Conservation (phyloP, 176 grass and related monocot species). For the Avena insularis region DNA sequence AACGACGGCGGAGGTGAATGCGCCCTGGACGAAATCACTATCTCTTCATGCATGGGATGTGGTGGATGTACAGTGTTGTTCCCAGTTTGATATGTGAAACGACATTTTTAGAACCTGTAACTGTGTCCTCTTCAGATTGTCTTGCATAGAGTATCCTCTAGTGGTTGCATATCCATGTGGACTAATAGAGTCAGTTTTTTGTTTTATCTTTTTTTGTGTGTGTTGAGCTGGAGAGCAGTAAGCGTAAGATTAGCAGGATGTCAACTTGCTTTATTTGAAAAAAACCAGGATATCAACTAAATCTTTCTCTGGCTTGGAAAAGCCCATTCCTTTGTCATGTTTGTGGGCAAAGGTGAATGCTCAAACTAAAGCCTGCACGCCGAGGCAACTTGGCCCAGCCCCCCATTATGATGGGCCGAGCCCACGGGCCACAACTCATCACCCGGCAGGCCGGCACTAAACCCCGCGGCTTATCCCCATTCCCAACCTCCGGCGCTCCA, state of each 20-base stretch:
- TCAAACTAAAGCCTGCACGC: neutral
- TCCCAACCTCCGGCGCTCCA: constrained; percentile 22
- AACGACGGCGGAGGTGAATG: constrained; percentile 71
- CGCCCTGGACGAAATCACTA: neutral
- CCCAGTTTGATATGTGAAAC: constrained; percentile 30
- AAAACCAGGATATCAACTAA: neutral
- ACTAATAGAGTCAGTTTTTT: neutral
- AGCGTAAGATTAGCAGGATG: neutral
- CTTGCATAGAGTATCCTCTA: constrained; percentile 10
- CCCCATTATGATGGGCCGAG: neutral
- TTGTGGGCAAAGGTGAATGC: no score
- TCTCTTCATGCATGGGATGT: neutral
- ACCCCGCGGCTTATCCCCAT: constrained; percentile 47
- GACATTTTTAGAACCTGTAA: neutral
- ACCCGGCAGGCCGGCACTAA: neutral
- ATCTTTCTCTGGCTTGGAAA: neutral
- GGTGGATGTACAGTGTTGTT: constrained; percentile 56
- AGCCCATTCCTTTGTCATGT: neutral
- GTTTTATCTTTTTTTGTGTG: neutral
- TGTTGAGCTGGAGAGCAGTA: neutral
- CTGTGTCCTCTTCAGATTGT: neutral
- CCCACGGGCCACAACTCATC: neutral
- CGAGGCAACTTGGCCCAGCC: neutral
- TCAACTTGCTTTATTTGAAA: neutral
- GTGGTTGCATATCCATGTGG: constrained; percentile 37